Percentiles rank a stretch among this genome's conserved stretches.
phyloP scores from a whole-genome alignment of 305 asterid genomes.

The Fraxinus greggii region DNA sequence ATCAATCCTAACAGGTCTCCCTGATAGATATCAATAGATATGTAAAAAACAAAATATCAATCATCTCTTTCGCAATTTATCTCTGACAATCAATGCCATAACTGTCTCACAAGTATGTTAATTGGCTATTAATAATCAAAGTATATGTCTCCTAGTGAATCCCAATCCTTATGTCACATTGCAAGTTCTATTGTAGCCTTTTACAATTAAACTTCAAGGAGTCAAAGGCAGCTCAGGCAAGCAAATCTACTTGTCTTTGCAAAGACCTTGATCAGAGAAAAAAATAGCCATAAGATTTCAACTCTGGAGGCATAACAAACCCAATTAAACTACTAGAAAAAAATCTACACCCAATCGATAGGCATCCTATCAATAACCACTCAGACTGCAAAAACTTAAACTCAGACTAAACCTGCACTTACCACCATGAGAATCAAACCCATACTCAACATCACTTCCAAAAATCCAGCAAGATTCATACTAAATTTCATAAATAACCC shows the following conservation, averaged over 20 bases:
- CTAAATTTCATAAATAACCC: not conserved
- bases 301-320: not conserved
- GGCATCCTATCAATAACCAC: not conserved
- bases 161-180: not conserved
- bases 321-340: not conserved
- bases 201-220: not conserved
- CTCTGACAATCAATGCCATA: not conserved
- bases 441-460: not conserved
- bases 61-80: not conserved
- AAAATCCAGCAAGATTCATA: not conserved
- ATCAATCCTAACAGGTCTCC: not conserved
- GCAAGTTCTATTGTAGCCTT: not conserved
- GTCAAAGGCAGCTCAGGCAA: not conserved
- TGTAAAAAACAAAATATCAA: not conserved
- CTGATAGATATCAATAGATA: not conserved
- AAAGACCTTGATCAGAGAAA: not conserved
- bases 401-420: not conserved
- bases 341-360: not conserved
- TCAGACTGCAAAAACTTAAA: not conserved
- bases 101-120: not conserved
- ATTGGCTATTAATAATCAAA: not conserved
- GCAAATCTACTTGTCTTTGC: not conserved
- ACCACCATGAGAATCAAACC: not conserved
- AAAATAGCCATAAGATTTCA: not conserved
- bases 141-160: not conserved